These are phyloP conservation scores for Spathaspora sp. DNA, from an alignment of 805 yeast species.

Conservation along the genomic window DNA sequence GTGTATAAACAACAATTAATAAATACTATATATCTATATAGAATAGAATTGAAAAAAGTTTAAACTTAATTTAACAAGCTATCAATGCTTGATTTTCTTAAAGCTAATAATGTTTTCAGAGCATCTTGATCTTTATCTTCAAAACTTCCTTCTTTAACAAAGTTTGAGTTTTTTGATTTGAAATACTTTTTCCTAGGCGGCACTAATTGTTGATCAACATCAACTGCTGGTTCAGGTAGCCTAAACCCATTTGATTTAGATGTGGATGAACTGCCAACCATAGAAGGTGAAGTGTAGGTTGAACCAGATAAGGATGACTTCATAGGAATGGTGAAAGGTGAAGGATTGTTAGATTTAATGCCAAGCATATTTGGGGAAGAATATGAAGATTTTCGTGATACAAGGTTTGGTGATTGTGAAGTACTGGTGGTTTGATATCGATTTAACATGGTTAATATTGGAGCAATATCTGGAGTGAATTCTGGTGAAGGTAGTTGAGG, in stretches of 20 bases:
- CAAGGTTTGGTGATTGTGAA: slow-evolving; percentile 5
- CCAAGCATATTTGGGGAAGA: slow-evolving; percentile 20
- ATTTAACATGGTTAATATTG: slow-evolving; percentile 26
- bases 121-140: slow-evolving; percentile 29
- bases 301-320: slow-evolving; percentile 12
- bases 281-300: slow-evolving; percentile 3
- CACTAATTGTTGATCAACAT: slow-evolving; percentile 14
- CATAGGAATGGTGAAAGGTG: slow-evolving; percentile 26
- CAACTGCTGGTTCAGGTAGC: slow-evolving; percentile 39
- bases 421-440: slow-evolving; percentile 12
- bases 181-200: slow-evolving; percentile 29
- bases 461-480: slow-evolving; percentile 36
- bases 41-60: neutral
- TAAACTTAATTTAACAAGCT: slow-evolving; percentile 29
- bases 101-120: slow-evolving; percentile 33
- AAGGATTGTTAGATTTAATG: slow-evolving; percentile 9
- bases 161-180: slow-evolving; percentile 22
- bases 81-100: slow-evolving; percentile 40
- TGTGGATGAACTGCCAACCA: neutral
- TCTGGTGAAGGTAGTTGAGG: slow-evolving; percentile 29
- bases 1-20: neutral
- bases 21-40: slow-evolving; percentile 1
- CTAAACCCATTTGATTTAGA: slow-evolving; percentile 16
- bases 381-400: slow-evolving; percentile 11
- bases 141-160: slow-evolving; percentile 12